Evolutionary conservation across 768 basidiomycete species (phyloP).

Genomic region (Russula virescens): DNA sequence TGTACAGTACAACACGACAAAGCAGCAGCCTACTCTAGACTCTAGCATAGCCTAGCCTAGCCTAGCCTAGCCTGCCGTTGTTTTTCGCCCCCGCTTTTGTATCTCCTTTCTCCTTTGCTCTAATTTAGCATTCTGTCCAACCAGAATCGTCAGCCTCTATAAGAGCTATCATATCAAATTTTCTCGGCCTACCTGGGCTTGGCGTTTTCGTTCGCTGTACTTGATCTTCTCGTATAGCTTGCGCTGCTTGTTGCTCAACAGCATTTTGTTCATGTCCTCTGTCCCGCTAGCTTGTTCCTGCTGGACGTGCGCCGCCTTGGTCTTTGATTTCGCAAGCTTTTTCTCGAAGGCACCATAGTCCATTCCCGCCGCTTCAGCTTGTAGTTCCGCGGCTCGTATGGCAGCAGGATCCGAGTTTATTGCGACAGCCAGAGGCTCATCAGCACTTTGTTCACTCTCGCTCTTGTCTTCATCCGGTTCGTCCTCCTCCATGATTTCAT

Average conservation of each 20-base stretch:
- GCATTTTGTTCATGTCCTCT: conserved; percentile 92
- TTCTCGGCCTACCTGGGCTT: conserved; percentile 59
- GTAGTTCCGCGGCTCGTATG: conserved; percentile 82
- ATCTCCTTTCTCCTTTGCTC: conserved; percentile 53
- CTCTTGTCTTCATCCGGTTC: conserved; percentile 25
- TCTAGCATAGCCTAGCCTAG: too few species aligned
- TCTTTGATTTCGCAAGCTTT: conserved; percentile 57
- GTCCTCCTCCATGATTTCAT: conserved; percentile 31
- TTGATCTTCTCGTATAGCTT: conserved; percentile 95
- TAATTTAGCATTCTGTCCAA: conserved; percentile 50
- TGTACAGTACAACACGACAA: background rate
- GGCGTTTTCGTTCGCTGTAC: conserved; percentile 71
- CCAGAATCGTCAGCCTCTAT: conserved; percentile 19
- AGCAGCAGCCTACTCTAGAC: too few species aligned
- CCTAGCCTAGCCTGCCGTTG: background rate
- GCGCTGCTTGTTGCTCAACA: conserved; percentile 93
- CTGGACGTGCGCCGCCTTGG: conserved; percentile 34
- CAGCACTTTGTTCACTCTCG: conserved; percentile 25
- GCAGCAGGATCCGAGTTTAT: conserved; percentile 54
- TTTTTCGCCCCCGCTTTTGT: conserved; percentile 32
- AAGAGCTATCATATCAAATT: background rate
- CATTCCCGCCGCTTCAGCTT: conserved; percentile 83
- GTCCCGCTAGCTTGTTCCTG: conserved; percentile 38
- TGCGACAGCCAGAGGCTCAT: conserved; percentile 32
- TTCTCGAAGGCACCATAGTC: conserved; percentile 77